Conservation (phyloP, 352 stramenopile species). For the Phytophthora tubulina region DNA sequence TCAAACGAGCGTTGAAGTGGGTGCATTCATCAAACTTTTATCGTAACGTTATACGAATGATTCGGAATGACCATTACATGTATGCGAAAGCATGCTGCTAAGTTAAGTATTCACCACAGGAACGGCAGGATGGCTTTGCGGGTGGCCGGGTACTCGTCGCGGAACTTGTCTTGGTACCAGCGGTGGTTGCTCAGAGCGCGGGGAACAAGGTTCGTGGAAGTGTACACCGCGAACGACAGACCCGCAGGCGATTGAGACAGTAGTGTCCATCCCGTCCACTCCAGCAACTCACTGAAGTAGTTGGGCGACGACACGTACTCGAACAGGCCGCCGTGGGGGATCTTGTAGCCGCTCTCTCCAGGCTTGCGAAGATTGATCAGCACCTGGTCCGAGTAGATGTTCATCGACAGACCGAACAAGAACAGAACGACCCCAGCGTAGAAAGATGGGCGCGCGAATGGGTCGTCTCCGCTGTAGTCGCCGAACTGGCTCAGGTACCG, state of each 20-base stretch:
- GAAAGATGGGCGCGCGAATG: conserved; percentile 55
- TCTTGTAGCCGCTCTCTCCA: conserved; percentile 65
- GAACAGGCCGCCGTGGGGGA: conserved; percentile 72
- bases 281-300: conserved; percentile 79
- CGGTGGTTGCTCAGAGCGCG: conserved; percentile 60
- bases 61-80: no score
- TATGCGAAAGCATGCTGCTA: no score
- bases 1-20: no score
- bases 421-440: conserved; percentile 65
- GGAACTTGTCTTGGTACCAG: conserved; percentile 71
- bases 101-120: conserved; percentile 39
- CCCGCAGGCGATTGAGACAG: conserved; percentile 65
- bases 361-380: conserved; percentile 73
- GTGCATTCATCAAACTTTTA: no score
- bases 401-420: conserved; percentile 60
- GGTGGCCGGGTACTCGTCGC: conserved; percentile 45
- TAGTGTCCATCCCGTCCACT: conserved; percentile 77
- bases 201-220: conserved; percentile 58
- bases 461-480: conserved; percentile 53
- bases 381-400: conserved; percentile 75
- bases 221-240: conserved; percentile 61
- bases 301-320: conserved; percentile 80
- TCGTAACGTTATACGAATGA: no score
- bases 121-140: conserved; percentile 53
- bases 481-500: conserved; percentile 71